Evolutionary conservation across 1,139 yeast species (phyloP).

Genomic region (Scheffersomyces parashehatae): DNA sequence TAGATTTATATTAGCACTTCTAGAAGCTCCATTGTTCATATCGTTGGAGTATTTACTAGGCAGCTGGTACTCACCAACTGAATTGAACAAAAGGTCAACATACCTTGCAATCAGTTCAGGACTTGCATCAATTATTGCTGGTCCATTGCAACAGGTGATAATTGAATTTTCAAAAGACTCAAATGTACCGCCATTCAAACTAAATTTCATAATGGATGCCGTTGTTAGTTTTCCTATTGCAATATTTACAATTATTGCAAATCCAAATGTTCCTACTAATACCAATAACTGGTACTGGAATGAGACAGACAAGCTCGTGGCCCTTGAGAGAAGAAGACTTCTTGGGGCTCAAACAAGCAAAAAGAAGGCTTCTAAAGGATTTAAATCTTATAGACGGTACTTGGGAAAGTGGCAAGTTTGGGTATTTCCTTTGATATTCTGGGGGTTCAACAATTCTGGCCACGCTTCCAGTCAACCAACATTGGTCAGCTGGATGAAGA

Average conservation of each 20-base stretch:
- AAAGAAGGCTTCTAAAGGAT: neutral
- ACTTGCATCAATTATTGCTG: constrained; percentile 45
- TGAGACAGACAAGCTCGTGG: constrained; percentile 30
- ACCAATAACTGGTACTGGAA: constrained; percentile 39
- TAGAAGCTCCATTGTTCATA: constrained; percentile 59
- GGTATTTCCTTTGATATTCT: constrained; percentile 15
- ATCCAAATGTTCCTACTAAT: constrained; percentile 46
- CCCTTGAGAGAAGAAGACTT: constrained; percentile 36
- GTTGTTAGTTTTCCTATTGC: constrained; percentile 51
- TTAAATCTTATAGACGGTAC: constrained; percentile 1
- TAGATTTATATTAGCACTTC: constrained; percentile 55
- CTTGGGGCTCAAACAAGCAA: constrained; percentile 42
- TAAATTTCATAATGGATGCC: constrained; percentile 57
- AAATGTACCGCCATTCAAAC: constrained; percentile 43
- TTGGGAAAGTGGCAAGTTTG: constrained; percentile 14
- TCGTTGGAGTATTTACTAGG: constrained; percentile 31
- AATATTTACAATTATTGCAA: constrained; percentile 38
- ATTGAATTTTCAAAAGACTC: constrained; percentile 22
- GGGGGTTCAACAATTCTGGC: constrained; percentile 15
- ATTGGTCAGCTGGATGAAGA: constrained; percentile 15
- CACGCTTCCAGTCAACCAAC: constrained; percentile 12
- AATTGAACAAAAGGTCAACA: constrained; percentile 48
- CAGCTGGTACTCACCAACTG: constrained; percentile 17
- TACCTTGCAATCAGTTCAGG: constrained; percentile 43
- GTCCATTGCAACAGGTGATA: constrained; percentile 48